Percentiles rank a stretch among this genome's conserved stretches.
Conservation (phyloP, 441 rosid species). For the Adansonia madagascariensis region DNA sequence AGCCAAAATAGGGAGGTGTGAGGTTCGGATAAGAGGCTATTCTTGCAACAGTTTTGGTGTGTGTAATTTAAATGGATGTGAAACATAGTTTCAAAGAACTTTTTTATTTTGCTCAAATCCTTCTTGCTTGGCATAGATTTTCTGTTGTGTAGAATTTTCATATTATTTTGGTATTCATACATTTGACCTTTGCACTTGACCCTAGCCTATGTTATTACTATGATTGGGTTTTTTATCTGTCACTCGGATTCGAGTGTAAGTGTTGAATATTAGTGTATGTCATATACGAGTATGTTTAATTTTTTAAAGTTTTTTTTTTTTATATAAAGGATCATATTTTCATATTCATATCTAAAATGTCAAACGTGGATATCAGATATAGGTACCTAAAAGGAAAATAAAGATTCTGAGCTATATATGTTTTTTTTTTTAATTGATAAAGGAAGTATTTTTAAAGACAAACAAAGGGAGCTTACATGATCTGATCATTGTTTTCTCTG, state of each 20-base stretch:
- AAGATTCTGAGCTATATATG: not conserved
- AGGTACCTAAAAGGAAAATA: no score
- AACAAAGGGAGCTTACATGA: slow-evolving; percentile 39
- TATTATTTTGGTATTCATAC: not conserved
- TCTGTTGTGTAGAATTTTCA: not conserved
- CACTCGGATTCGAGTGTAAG: no score
- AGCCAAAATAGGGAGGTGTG: not conserved
- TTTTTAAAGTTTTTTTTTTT: no score
- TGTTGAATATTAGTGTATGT: no score
- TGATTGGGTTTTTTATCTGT: no score
- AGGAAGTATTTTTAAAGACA: slow-evolving; percentile 14
- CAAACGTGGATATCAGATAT: no score
- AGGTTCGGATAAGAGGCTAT: slow-evolving; percentile 23
- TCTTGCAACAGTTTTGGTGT: slow-evolving; percentile 26
- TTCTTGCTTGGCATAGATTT: not conserved
- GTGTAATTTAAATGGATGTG: not conserved
- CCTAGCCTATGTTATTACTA: no score
- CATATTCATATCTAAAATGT: no score
- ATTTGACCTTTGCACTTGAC: not conserved
- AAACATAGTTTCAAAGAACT: not conserved
- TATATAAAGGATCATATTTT: no score
- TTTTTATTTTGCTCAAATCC: not conserved
- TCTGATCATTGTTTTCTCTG: slow-evolving; percentile 13
- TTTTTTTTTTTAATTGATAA: slow-evolving; percentile 20
- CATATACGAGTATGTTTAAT: no score